Conservation (phyloP, 768 basidiomycete species). For the Erythrobasidium yunnanense region DNA sequence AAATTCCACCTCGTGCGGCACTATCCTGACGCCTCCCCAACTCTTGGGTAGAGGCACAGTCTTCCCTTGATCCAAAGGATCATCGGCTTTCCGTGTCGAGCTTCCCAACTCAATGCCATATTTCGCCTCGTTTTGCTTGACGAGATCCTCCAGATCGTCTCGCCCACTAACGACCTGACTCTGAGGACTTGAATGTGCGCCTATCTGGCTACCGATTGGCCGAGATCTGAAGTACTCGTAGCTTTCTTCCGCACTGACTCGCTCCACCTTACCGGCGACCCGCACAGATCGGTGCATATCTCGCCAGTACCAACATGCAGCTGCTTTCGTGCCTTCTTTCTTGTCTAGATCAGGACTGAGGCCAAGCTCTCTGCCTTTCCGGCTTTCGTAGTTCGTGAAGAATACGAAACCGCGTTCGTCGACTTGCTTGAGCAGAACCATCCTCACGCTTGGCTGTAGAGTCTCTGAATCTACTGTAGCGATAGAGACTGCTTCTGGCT, state of each 20-base stretch:
- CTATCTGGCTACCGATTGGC: conserved; percentile 71
- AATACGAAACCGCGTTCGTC: conserved; percentile 79
- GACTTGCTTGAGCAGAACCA: conserved; percentile 83
- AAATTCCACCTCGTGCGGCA: conserved; percentile 95
- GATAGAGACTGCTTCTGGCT: conserved; percentile 27
- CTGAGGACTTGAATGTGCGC: conserved; percentile 90
- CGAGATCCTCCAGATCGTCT: conserved; percentile 54
- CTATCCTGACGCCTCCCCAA: conserved; percentile 92
- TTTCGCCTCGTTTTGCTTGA: conserved; percentile 52
- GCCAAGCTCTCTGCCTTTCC: conserved; percentile 64
- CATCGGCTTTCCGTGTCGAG: conserved; percentile 3
- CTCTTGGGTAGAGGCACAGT: conserved; percentile 71
- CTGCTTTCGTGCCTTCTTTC: conserved; percentile 61
- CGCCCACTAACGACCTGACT: conserved; percentile 60
- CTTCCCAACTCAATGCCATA: conserved; percentile 47
- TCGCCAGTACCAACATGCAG: conserved; percentile 82
- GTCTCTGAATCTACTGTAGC: conserved; percentile 27
- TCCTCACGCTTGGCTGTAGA: conserved; percentile 63
- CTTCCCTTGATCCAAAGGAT: conserved; percentile 24
- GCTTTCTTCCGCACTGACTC: conserved; percentile 59
- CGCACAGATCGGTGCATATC: conserved; percentile 71
- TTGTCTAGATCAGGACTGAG: background rate
- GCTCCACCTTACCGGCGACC: conserved; percentile 75
- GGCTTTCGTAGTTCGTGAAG: conserved; percentile 90
- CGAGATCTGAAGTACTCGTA: conserved; percentile 70